Percentiles rank a stretch among this genome's conserved stretches.
These are phyloP conservation scores for Lactarius trivialis DNA, from an alignment of 768 basidiomycete species.

Conservation along the genomic window DNA sequence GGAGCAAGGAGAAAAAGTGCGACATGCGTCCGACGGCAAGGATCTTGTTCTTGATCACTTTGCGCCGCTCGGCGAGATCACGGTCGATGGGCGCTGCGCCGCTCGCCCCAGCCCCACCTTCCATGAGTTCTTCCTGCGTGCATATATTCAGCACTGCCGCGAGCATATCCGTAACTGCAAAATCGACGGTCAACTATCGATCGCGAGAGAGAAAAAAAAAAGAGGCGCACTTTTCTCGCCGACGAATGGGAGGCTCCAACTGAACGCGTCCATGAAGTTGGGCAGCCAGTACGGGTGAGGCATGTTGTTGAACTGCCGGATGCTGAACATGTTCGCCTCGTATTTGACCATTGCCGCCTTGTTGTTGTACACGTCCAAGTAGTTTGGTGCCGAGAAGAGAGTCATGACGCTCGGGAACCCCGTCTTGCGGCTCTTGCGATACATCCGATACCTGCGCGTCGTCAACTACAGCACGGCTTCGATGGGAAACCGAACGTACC, in stretches of 20 bases:
- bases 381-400: conserved; percentile 97
- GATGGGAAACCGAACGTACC: conserved; percentile 33
- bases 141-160: conserved; percentile 96
- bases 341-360: conserved; percentile 99
- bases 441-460: conserved; percentile 81
- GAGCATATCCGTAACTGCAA: conserved; percentile 94
- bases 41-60: conserved; percentile 97
- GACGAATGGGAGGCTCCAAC: conserved; percentile 96
- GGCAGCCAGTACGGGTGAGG: conserved; percentile 95
- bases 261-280: conserved; percentile 97
- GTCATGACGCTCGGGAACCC: conserved; percentile 99
- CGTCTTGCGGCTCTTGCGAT: conserved; percentile 95
- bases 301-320: conserved; percentile 94
- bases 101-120: conserved; percentile 28
- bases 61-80: conserved; percentile 69
- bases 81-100: conserved; percentile 25
- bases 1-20: conserved; percentile 88
- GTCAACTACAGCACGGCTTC: conserved; percentile 32
- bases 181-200: background rate
- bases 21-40: conserved; percentile 95
- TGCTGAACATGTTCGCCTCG: conserved; percentile 98
- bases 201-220: background rate
- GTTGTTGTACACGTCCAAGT: conserved; percentile 98
- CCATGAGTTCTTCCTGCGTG: conserved; percentile 94
- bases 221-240: conserved; percentile 89